phyloP scores from a whole-genome alignment of 2,329 filamentous ascomycete species.

The Fusarium musae region DNA sequence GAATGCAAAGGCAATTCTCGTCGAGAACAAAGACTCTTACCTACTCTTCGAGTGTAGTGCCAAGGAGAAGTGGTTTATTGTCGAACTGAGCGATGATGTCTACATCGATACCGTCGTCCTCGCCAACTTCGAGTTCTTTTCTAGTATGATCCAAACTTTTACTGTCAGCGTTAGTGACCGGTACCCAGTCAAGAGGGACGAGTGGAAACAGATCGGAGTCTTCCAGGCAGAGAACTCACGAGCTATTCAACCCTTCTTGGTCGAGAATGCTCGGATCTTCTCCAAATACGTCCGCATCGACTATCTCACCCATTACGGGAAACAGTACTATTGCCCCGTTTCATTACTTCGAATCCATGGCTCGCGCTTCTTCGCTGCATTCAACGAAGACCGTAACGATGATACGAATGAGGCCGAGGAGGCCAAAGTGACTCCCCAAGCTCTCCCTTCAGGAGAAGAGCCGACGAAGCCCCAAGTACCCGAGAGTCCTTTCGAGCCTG shows the following conservation, averaged over 20 bases:
- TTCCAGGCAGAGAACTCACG: constrained; percentile 94
- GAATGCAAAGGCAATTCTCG: constrained; percentile 86
- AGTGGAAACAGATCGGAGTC: constrained; percentile 88
- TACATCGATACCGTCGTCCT: constrained; percentile 96
- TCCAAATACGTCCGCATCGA: constrained; percentile 93
- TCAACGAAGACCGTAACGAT: constrained; percentile 79
- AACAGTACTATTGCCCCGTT: constrained; percentile 95
- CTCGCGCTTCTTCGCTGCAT: constrained; percentile 94
- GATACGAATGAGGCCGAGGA: constrained; percentile 57
- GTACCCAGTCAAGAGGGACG: constrained; percentile 90
- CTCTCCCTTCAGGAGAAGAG: constrained; percentile 12
- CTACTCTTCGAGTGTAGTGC: constrained; percentile 93
- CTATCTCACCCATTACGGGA: constrained; percentile 92
- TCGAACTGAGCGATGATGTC: constrained; percentile 88
- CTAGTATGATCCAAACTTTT: constrained; percentile 93
- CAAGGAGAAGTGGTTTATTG: constrained; percentile 90
- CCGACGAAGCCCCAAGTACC: neutral
- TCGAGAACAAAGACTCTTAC: constrained; percentile 98
- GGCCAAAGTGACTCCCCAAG: constrained; percentile 14
- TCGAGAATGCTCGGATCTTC: constrained; percentile 97
- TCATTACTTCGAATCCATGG: constrained; percentile 93
- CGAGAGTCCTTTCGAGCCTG: neutral
- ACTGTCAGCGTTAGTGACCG: constrained; percentile 92
- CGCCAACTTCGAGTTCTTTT: constrained; percentile 99
- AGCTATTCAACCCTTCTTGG: constrained; percentile 91